These are phyloP conservation scores for Hypoxylon sp. DNA, from an alignment of 2,329 filamentous ascomycete species.

Conservation along the genomic window DNA sequence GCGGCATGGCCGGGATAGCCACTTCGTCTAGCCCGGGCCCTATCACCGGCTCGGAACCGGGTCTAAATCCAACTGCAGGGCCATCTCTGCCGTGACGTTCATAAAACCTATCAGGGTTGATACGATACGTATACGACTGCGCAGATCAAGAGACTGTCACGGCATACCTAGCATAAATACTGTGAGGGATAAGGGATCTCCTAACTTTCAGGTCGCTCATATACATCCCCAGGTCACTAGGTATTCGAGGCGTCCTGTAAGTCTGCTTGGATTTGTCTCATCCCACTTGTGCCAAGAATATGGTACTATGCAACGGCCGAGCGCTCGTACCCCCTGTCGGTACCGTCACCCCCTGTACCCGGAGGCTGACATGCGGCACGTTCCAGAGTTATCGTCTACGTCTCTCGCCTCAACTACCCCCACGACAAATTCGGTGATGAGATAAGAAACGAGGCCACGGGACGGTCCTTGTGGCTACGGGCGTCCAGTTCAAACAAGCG, in stretches of 20 bases:
- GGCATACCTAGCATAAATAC: too few relatives aligned
- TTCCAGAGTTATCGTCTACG: slow-evolving; percentile 19
- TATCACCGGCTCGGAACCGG: slow-evolving; percentile 22
- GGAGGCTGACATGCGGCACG: slow-evolving; percentile 21
- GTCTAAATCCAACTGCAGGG: slow-evolving; percentile 15
- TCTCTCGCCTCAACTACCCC: slow-evolving; percentile 4
- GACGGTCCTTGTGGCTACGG: slow-evolving; percentile 18
- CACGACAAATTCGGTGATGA: slow-evolving; percentile 19
- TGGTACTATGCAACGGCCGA: slow-evolving; percentile 13
- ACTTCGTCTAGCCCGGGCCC: slow-evolving; percentile 13
- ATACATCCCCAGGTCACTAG: too few relatives aligned
- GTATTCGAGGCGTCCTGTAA: too few relatives aligned
- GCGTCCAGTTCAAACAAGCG: neutral
- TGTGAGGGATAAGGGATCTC: neutral
- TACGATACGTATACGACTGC: neutral
- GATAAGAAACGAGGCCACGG: slow-evolving; percentile 25
- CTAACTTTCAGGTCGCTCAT: neutral
- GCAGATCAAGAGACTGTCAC: neutral
- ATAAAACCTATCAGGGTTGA: neutral
- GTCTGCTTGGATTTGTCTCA: too few relatives aligned
- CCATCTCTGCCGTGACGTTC: slow-evolving; percentile 10
- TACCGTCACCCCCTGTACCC: neutral
- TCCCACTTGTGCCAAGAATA: slow-evolving; percentile 27
- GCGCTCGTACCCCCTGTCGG: neutral
- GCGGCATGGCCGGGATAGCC: slow-evolving; percentile 16